Evolutionary conservation across 257 asterid genomes (phyloP), one percentile per base, ranked within the genome.

Genomic region (Solanum dulcamara): DNA sequence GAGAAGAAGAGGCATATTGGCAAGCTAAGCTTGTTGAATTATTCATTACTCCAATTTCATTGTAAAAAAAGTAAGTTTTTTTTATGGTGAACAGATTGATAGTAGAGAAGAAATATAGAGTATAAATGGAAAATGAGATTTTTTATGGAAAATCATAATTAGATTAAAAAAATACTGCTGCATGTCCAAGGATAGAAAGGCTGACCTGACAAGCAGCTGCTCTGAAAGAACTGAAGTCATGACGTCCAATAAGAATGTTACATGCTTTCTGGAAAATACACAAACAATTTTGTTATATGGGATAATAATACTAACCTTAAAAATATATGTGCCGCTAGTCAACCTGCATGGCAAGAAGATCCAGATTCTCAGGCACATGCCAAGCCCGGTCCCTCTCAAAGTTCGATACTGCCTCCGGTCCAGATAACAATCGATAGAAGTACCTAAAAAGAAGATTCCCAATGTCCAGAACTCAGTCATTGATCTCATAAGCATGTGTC

Each of bases 211-310:
- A 96, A 24, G 89, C 96, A 88, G 97, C 92, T 81, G 94, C 98
- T 89, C 98, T 90, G 90, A 96, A 95, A 64, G 99, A 95, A 88
- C 98, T 93, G 91, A 96, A 96, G 90, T 96, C 99, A 85, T 96
- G 99, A 60, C 67, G 84, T 67, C 99, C 99, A 84, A 90, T 87
- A 85, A 96, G 97, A 89, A 95, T 91, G 83, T 88, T 89, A 86
- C 99, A 95, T 86, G 99, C 98, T 87, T 92, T 88, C 99, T 96
- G 95, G 85, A 88, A 9, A 86, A 87, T 13, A 81, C 84, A 85
- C 40, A 28, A 80, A 66, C 40, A 40, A 86, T 59, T 83, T 80
- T 35, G 1, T 44, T 3, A 72, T 10, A 67, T 24, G 81, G 57
- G 38, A 72, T 68, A 44, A 53, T 37, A 40, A 88, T 44, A 77